Evolutionary conservation across 805 yeast genomes (phyloP), one percentile per base, ranked within the genome.

Genomic region (Grigorovia yakushimaensis): DNA sequence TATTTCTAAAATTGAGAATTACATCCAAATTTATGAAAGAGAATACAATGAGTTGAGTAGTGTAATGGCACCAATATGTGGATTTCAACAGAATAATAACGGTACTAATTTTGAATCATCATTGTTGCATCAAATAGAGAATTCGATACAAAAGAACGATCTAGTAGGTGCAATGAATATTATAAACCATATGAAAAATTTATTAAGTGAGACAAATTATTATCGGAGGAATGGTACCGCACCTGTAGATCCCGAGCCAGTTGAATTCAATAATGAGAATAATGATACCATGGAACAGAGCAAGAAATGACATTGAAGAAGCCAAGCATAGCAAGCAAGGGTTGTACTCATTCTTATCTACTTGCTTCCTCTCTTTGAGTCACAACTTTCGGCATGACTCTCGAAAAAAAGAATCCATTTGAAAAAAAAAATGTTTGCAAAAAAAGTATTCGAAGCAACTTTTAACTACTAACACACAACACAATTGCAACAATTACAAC

Each of bases 1-100:
- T 72, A 77, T 88, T 33, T 81, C 78, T 49, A 84, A 82, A 55
- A 82, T 93, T 78, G 94, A 88, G 62, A 78, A 74, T 42, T 94
- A 88, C 61, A 73, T 88, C 46, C 74, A 79, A 41, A 81, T 77
- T 56, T 87, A 81, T 61, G 73, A 84, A 17, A 64, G 73, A 10
- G 89, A 88, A 51, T 88, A 85, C 64, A 77, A 82, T 20, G 78
- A 78, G 73, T 24, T 41, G 33, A 38, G 39, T 19, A n/a, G 33
- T 38, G 37, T 47, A 27, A 48, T 44, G 40, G 42, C 37, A 27
- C 21, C 20, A 18, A n/a, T 46, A n/a, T 39, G 43, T 22, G 22
- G 43, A 35, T 41, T 45, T 9, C 38, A 42, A 15, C 22, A 21
- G 9, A n/a, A 39, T 10, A 35, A 39, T 8, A 3, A 18, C n/a